A percentile compares a stretch with the other conserved stretches of the same genome.
Evolutionary conservation across 2,329 filamentous ascomycete species (phyloP).

Genomic region (Metarhizium album): DNA sequence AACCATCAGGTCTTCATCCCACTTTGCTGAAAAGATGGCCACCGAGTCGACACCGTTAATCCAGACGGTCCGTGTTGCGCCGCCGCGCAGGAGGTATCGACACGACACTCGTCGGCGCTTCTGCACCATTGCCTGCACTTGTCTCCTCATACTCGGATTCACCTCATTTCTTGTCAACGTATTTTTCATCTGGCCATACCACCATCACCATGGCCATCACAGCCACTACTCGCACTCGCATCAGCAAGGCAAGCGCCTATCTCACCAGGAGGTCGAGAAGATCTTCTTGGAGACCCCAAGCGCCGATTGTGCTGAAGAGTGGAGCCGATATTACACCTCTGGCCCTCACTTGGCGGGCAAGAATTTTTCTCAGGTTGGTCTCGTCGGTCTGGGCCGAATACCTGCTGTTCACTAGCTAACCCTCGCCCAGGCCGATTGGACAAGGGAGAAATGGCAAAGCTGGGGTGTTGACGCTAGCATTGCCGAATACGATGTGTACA

Average conservation of each 20-base stretch:
- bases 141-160: slow-evolving; percentile 40
- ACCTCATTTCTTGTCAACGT: slow-evolving; percentile 37
- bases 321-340: slow-evolving; percentile 68
- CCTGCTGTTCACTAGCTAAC: slow-evolving; percentile 3
- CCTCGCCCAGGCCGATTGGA: slow-evolving; percentile 53
- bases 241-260: slow-evolving; percentile 17
- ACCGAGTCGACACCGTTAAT: slow-evolving; percentile 57
- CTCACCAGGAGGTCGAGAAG: slow-evolving; percentile 39
- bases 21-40: slow-evolving; percentile 23
- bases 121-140: slow-evolving; percentile 51
- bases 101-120: slow-evolving; percentile 53
- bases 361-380: slow-evolving; percentile 56
- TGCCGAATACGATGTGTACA: slow-evolving; percentile 62
- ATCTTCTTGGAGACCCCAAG: slow-evolving; percentile 50
- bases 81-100: slow-evolving; percentile 42
- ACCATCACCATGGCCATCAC: slow-evolving; percentile 22
- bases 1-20: slow-evolving; percentile 6
- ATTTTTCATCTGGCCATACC: slow-evolving; percentile 28
- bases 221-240: slow-evolving; percentile 17
- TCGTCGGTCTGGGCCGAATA: background rate
- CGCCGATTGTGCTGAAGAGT: slow-evolving; percentile 49
- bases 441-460: slow-evolving; percentile 59
- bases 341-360: slow-evolving; percentile 68
- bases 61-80: slow-evolving; percentile 46
- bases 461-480: slow-evolving; percentile 57